These are phyloP conservation scores for Tephrocybe sp. DNA, from an alignment of 768 basidiomycete genomes.

Conservation along the genomic window DNA sequence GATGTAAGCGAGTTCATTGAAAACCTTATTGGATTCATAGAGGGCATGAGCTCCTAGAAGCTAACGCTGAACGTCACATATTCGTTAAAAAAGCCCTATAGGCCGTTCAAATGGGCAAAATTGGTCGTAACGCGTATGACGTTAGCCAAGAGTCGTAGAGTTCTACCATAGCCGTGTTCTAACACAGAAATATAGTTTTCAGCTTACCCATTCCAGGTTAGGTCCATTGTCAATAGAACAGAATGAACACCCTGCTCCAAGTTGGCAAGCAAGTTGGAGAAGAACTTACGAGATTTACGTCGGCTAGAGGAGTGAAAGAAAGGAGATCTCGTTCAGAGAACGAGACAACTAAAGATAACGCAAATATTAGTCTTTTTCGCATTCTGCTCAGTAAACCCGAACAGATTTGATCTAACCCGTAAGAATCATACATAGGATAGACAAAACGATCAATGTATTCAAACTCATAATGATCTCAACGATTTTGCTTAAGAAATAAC, in stretches of 20 bases:
- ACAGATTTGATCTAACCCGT: constrained; percentile 47
- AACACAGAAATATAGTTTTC: constrained; percentile 12
- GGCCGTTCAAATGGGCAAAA: constrained; percentile 74
- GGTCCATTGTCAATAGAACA: constrained; percentile 88
- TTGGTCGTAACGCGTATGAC: constrained; percentile 89
- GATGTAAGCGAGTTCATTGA: background rate
- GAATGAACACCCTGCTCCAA: constrained; percentile 67
- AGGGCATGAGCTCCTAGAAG: background rate
- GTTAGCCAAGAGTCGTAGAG: constrained; percentile 75
- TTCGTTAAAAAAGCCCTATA: too few relatives aligned
- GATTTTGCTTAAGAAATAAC: constrained; percentile 94
- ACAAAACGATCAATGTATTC: constrained; percentile 78
- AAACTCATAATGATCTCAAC: constrained; percentile 86
- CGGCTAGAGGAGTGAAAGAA: constrained; percentile 81
- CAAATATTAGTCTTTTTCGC: constrained; percentile 44
- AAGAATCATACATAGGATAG: constrained; percentile 49
- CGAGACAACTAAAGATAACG: constrained; percentile 87
- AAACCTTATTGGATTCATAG: background rate
- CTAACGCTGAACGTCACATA: too few relatives aligned
- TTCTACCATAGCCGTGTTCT: too few relatives aligned
- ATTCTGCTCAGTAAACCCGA: background rate
- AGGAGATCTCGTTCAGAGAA: constrained; percentile 82
- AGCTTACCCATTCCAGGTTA: constrained; percentile 61
- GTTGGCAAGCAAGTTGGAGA: constrained; percentile 69
- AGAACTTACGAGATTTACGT: constrained; percentile 64